Evolutionary conservation across 2,329 filamentous ascomycete species (phyloP), one percentile per base, ranked within the genome.

Genomic region (Colletotrichum paranaense): DNA sequence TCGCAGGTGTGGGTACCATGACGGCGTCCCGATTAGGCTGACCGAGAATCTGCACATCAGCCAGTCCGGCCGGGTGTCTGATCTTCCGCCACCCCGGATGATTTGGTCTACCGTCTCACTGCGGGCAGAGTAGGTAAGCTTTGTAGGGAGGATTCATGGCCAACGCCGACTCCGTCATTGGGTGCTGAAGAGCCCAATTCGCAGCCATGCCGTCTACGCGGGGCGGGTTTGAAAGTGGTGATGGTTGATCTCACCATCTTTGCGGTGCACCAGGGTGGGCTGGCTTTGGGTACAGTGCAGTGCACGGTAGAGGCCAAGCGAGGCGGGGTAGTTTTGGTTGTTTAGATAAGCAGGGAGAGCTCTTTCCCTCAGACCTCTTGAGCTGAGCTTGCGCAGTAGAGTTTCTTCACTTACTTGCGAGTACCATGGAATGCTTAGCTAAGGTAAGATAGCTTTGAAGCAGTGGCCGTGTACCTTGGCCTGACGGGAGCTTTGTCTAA

Each of bases 401-500:
- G 30, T 32, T 32, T 32, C 30, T 32, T 32, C 30, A 32, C 9
- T n/a, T 16, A 4, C 42, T 19, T 19, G 42, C 16, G 1, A 7
- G 42, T n/a, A 46, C 42, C 14, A n/a, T n/a, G 42, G 19, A 19
- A 49, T 49, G 42, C 42, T 49, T 49, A 49, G 19, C 19, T 49
- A 49, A 49, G 42, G 42, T 46, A 5, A 46, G 5, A 16, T 19
- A 46, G 42, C 42, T 46, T 46, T 46, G 42, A 16, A 42, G 35
- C 35, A 42, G 35, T 42, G 14, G 14, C 35, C 35, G 35, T 42
- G 35, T 42, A 16, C 14, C 14, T 16, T 42, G 12, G 2, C 3
- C 38, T 42, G 55, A 55, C 46, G n/a, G 19, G 68, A 62, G 68
- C 68, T 62, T 68, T 62, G 64, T 62, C 57, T 62, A 49, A 57